Percentiles rank a stretch among this genome's conserved stretches.
Conservation (phyloP, 352 stramenopile species). For the Aphanomyces stellatus region DNA sequence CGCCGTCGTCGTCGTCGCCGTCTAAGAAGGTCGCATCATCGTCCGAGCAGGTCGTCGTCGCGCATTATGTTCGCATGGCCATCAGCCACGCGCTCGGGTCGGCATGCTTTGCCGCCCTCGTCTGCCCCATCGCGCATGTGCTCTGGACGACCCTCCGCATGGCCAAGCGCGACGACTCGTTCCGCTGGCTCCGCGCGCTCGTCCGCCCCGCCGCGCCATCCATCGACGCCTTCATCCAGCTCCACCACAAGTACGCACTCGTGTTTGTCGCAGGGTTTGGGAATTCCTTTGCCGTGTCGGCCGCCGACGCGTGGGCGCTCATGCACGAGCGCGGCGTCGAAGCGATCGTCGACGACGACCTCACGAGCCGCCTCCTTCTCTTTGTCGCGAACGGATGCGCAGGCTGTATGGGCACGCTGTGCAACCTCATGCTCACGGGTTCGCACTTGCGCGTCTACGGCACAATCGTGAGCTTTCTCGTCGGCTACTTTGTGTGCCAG, state of each 20-base stretch:
- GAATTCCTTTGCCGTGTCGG: conserved; percentile 71
- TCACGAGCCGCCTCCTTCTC: conserved; percentile 68
- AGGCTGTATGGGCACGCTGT: conserved; percentile 66
- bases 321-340: conserved; percentile 75
- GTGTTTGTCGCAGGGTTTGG: conserved; percentile 74
- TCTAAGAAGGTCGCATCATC: background rate
- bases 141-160: conserved; percentile 72
- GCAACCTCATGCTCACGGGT: conserved; percentile 23
- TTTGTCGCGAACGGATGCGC: conserved; percentile 68
- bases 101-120: conserved; percentile 73
- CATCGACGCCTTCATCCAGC: conserved; percentile 69
- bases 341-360: conserved; percentile 77
- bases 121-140: conserved; percentile 66
- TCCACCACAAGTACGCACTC: conserved; percentile 83
- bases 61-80: conserved; percentile 55
- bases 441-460: conserved; percentile 44
- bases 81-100: conserved; percentile 71
- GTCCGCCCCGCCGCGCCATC: conserved; percentile 45
- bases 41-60: conserved; percentile 47
- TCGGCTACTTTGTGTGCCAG: conserved; percentile 76
- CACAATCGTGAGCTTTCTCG: conserved; percentile 55
- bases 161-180: conserved; percentile 58
- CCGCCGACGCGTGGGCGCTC: conserved; percentile 63
- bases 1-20: background rate
- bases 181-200: conserved; percentile 11